Base-by-base conservation (phyloP, 768 basidiomycete genomes). In the Kwoniella sp. region DNA sequence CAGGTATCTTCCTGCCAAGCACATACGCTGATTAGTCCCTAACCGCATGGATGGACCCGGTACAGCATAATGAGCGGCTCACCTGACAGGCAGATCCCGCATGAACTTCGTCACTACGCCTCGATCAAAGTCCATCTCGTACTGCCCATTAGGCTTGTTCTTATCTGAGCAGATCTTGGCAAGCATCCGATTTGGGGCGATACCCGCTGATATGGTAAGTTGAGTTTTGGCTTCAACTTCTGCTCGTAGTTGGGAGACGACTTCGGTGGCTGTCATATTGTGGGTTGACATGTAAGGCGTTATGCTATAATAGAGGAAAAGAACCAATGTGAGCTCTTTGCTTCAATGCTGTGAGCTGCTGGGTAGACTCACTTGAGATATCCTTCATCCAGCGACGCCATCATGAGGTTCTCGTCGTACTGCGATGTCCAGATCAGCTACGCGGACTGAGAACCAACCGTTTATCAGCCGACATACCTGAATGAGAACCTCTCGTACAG, bases 131-230 rank as follows among this genome's bases (percentile, higher is more conserved):
- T 86, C 80, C 24, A 96, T 85, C 68, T 85, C 84, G 68, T 86
- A 97, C 79, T 96, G 93, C 13, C 92, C 93, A 72, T 95, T 91
- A 1, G 93, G 94, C 80, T 97, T 97, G 79, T 97, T 95, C 83
- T 89, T 92, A 79, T 97, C 93, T 27, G 93, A 95, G 77, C 91
- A 93, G 33, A 95, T 94, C 84, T 98, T 98, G 44, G 93, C 92
- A 19, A 98, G 83, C 89, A 93, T 92, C 87, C 90, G 90, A 80
- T 94, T 98, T 1, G 95, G 90, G 0, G 95, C 93, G 61, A 98
- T 92, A 2, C 96, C 96, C 29, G 93, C 94, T 69, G 91, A 93
- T 56, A 90, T 92, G 1, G 96, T 98, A 54, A 98, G 77, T 57
- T 85, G 85, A 2, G 94, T 97, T 79, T 90, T 90, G 19, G 83